Evolutionary conservation across 805 yeast genomes (phyloP).

Genomic region (Lipomyces mesembrius): DNA sequence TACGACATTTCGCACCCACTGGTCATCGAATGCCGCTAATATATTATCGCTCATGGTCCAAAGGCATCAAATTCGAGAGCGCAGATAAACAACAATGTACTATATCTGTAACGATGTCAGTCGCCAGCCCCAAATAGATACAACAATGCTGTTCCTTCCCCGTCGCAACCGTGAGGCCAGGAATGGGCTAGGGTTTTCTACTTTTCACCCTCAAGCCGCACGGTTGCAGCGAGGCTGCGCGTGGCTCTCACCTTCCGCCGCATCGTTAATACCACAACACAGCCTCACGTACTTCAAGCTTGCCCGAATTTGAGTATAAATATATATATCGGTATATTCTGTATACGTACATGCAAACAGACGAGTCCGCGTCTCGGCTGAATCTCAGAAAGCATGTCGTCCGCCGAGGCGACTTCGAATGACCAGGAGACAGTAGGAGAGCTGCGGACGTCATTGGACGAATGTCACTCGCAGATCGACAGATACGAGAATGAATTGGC

Average conservation of each 20-base stretch:
- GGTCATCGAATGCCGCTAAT: too few species aligned
- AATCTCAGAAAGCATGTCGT: slow-evolving; percentile 1
- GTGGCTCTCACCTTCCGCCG: not conserved
- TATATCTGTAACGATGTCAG: too few species aligned
- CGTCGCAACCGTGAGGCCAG: too few species aligned
- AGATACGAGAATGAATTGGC: not conserved
- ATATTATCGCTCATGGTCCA: too few species aligned
- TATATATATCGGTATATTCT: not conserved
- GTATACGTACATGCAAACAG: not conserved
- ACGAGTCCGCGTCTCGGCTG: not conserved
- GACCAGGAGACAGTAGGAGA: not conserved
- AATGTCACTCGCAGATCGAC: not conserved
- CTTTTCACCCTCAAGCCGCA: not conserved
- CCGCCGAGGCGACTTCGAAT: not conserved
- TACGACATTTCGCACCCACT: too few species aligned
- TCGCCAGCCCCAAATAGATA: too few species aligned
- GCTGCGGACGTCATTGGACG: not conserved
- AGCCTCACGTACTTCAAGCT: not conserved
- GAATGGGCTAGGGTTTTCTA: too few species aligned
- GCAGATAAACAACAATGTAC: too few species aligned
- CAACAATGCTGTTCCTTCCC: too few species aligned
- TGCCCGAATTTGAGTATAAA: not conserved
- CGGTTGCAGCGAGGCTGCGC: slow-evolving; percentile 5
- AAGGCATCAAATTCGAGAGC: too few species aligned
- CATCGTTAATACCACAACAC: not conserved